Base-by-base conservation (phyloP, 352 stramenopile species). In the Phytophthora palmivora region DNA sequence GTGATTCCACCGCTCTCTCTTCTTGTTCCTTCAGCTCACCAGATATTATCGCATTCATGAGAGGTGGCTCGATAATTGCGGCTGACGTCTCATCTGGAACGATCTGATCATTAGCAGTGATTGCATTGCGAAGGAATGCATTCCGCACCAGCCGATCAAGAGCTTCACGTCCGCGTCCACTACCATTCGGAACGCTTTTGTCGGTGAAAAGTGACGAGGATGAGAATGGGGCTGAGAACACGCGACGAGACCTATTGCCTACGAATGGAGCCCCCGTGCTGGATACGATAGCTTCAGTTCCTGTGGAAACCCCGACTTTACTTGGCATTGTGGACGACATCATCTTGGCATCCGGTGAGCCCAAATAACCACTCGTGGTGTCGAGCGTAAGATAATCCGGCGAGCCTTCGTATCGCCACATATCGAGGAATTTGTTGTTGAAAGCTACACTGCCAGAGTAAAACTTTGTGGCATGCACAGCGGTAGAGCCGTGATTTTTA, bases 381-480 rank as follows among this genome's bases (percentile, higher is more conserved):
- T 76, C 67, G 3, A 76, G 79, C 1, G 77, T 83, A 18, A 93
- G 63, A 51, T 93, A 93, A 64, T 93, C 84, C 0, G 82, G 83
- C 3, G 82, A 93, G 18, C 81, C 84, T 72, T 93, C 84, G 48
- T 89, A 83, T 15, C 80, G 70, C 84, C 84, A 93, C 79, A 92
- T 89, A 53, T 89, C 82, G 32, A 94, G 72, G 37, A 91, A 94
- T 41, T 82, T 84, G 70, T 88, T 88, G 61, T 76, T 90, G 67
- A 94, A 92, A n/a, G 77, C 64, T 22, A 91, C 81, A 4, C 79
- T 87, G 19, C 84, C 82, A 0, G 76, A 84, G 63, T 91, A 92
- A 41, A 93, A 91, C 34, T 83, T 85, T 11, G 80, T 69, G 21
- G 78, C 78, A 63, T 91, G 79, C 45, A 92, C 76, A 8, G 80